These are phyloP conservation scores for Candida endomychidarum DNA, from an alignment of 805 yeast genomes.

Conservation along the genomic window DNA sequence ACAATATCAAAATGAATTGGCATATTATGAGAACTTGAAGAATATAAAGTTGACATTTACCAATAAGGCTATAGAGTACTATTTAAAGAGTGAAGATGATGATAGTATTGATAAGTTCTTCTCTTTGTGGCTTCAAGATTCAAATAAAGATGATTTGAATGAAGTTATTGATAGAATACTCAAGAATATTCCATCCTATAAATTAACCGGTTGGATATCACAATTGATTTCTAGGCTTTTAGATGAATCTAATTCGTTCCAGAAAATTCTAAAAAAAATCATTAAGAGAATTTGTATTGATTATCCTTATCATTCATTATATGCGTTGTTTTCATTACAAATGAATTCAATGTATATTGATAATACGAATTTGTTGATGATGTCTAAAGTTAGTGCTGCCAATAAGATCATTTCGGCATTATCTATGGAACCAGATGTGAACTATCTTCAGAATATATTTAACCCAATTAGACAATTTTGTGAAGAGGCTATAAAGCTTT, in stretches of 20 bases:
- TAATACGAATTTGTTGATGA: constrained; percentile 34
- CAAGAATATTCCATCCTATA: constrained; percentile 50
- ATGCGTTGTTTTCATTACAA: constrained; percentile 58
- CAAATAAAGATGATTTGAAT: constrained; percentile 46
- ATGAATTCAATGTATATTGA: constrained; percentile 38
- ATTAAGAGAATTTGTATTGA: constrained; percentile 47
- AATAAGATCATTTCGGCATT: constrained; percentile 41
- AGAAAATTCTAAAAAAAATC: constrained; percentile 48
- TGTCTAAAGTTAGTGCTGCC: constrained; percentile 48
- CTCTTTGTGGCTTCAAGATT: constrained; percentile 77
- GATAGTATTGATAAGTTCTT: constrained; percentile 69
- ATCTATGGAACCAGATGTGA: constrained; percentile 4
- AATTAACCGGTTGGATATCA: constrained; percentile 76
- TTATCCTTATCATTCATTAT: constrained; percentile 76
- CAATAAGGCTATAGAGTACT: constrained; percentile 56
- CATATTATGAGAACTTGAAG: constrained; percentile 41
- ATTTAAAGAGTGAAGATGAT: constrained; percentile 52
- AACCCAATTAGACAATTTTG: constrained; percentile 51
- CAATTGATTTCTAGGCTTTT: constrained; percentile 75
- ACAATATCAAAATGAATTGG: constrained; percentile 50
- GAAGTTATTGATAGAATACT: constrained; percentile 37
- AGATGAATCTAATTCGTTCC: constrained; percentile 52
- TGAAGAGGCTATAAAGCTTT: constrained; percentile 49
- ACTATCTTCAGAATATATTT: constrained; percentile 25
- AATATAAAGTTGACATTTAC: constrained; percentile 45